Evolutionary conservation across 805 yeast species (phyloP), one percentile per base, ranked within the genome.

Genomic region (Blastobotrys americana): DNA sequence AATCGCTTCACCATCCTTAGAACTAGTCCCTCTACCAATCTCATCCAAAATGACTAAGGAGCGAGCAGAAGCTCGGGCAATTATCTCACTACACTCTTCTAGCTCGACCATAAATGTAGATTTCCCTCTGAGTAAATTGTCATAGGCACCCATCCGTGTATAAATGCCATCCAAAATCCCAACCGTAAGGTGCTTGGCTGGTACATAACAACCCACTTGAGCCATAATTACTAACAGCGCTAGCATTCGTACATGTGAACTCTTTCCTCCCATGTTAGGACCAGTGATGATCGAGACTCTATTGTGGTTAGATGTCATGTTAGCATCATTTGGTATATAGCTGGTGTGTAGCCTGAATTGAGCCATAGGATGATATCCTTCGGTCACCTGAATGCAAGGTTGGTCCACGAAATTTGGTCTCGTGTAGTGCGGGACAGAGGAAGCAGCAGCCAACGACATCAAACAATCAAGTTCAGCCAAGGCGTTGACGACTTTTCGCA

Each of bases 251-350:
- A 83, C 85, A 55, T 78, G 80, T 1, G 87, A 78, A 4, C 88
- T 80, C 58, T 85, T 85, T 3, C 95, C 95, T 6, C 95, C 95
- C 88, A 84, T 83, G 53, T 84, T 84, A 0, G 94, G 93, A 0
- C 95, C 95, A 0, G 95, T 84, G 18, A 88, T 75, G 13, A 88
- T 70, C 44, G 80, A 66, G 0, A 76, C 73, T 27, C 86, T 69
- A 10, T 76, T 70, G 3, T 66, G 59, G n/a, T 65, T 56, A 4
- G 64, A 57, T 4, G 67, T 53, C 67, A 88, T 73, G 4, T 58
- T 44, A 3, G 81, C 71, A 50, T 80, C 77, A 58, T 87, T 88
- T 1, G 93, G 71, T 9, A 88, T 84, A 57, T 78, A 84, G 22
- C 54, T 52, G 2, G 56, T 56, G 2, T 57, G 50, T 37, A 66